These are phyloP conservation scores for Austroboletus eburneus DNA, from an alignment of 768 basidiomycete species.

Conservation along the genomic window DNA sequence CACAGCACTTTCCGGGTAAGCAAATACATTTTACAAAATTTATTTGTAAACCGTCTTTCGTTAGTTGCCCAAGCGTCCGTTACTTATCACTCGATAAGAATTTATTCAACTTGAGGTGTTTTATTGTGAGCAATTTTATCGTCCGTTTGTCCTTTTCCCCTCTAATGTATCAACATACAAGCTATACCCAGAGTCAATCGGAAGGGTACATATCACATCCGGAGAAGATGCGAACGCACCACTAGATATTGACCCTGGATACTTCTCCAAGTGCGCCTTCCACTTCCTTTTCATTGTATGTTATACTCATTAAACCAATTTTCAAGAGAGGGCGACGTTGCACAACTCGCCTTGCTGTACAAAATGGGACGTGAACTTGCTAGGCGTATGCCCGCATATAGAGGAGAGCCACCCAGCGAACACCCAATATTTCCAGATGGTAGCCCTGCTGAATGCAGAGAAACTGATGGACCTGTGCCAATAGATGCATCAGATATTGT, in stretches of 20 bases:
- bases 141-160: slow-evolving; percentile 1
- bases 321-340: slow-evolving; percentile 37
- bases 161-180: too few relatives aligned
- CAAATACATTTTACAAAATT: too few relatives aligned
- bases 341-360: slow-evolving; percentile 45
- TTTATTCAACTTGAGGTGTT: too few relatives aligned
- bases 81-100: slow-evolving; percentile 15
- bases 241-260: slow-evolving; percentile 43
- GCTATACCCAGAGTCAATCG: slow-evolving; percentile 42
- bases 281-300: not conserved
- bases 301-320: too few relatives aligned
- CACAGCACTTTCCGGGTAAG: slow-evolving; percentile 38
- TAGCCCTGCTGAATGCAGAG: slow-evolving; percentile 23
- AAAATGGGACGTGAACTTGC: slow-evolving; percentile 51
- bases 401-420: slow-evolving; percentile 4
- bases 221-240: slow-evolving; percentile 38
- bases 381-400: slow-evolving; percentile 43
- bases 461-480: slow-evolving; percentile 15
- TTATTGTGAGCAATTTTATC: slow-evolving; percentile 30
- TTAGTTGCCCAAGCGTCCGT: slow-evolving; percentile 24
- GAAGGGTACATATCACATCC: slow-evolving; percentile 44
- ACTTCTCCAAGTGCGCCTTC: slow-evolving; percentile 38
- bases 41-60: too few relatives aligned
- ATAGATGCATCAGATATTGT: slow-evolving; percentile 27
- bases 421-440: slow-evolving; percentile 27